Base-by-base conservation (phyloP, 2,329 filamentous ascomycete species). In the Paecilomyces niveus region DNA sequence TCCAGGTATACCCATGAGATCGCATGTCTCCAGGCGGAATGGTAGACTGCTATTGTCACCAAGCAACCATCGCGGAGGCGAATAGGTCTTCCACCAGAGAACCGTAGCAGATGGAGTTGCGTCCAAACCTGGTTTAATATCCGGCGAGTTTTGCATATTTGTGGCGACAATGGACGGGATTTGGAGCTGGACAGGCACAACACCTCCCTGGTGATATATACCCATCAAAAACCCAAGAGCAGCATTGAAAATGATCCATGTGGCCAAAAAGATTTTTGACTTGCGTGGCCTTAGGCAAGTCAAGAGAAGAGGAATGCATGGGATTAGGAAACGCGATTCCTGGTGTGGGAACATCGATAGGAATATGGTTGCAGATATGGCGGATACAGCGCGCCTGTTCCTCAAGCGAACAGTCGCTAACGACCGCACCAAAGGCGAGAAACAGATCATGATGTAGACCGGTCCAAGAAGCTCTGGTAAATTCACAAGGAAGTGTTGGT, bases 401-500 rank as follows among this genome's bases (percentile, higher is more conserved):
- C 70, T 69, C 57, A 76, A 59, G 64, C 67, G 70, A n/a, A 64
- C 60, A 7, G 69, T 65, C 52, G 68, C 63, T 49, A 66, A 63
- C 32, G 66, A 58, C 61, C 63, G 60, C 55, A 59, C 76, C 66
- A 89, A 80, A 10, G 90, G 73, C 10, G 73, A 71, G 18, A 68
- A 49, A 10, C 73, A 62, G 59, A 77, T 70, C 21, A 90, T 78
- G 29, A 84, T 69, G 35, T 83, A 80, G 8, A 86, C 88, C 4
- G 89, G 89, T 1, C 89, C 89, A 18, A 93, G 80, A 18, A 92
- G 80, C 68, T 88, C 81, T 62, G 89, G 84, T 13, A 92, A 74
- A 67, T 92, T 92, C 59, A 83, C 83, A 52, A 89, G 76, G 31
- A 89, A 72, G 70, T 92, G 89, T 70, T 92, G 89, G 70, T 92